phyloP scores from a whole-genome alignment of 2,329 filamentous ascomycete species.

The Scedosporium apiospermum region DNA sequence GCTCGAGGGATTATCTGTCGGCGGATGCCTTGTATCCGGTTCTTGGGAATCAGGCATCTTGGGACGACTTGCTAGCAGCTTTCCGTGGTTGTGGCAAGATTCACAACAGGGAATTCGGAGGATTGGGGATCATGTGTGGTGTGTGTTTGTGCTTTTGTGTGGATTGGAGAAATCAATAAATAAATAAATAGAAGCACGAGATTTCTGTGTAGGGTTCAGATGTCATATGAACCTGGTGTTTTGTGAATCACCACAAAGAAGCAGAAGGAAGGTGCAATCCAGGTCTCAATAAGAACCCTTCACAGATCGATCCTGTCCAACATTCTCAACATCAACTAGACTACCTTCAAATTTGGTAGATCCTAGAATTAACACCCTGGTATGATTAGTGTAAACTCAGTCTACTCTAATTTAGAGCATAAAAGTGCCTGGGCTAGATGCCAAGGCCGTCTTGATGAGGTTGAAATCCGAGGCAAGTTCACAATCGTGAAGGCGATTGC shows the following conservation, averaged over 20 bases:
- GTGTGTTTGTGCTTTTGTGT: no score
- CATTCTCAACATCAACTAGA: neutral
- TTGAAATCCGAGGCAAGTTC: neutral
- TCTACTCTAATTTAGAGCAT: neutral
- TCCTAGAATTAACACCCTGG: neutral
- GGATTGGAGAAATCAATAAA: no score
- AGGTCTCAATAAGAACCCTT: neutral
- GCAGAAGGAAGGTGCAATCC: neutral
- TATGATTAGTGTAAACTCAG: neutral
- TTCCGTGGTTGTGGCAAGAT: no score
- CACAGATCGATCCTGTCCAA: neutral
- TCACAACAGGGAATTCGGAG: no score
- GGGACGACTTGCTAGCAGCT: neutral
- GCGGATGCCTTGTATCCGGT: neutral
- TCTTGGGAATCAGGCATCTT: neutral
- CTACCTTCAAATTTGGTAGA: neutral
- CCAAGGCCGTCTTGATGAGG: neutral
- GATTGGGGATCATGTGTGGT: no score
- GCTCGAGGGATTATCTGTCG: neutral
- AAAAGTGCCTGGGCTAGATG: neutral
- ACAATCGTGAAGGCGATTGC: neutral
- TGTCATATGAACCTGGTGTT: neutral
- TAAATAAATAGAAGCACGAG: no score
- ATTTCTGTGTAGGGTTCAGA: no score
- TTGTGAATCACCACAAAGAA: neutral